phyloP scores from a whole-genome alignment of 257 asterid genomes.

The Solanum raphanifolium region DNA sequence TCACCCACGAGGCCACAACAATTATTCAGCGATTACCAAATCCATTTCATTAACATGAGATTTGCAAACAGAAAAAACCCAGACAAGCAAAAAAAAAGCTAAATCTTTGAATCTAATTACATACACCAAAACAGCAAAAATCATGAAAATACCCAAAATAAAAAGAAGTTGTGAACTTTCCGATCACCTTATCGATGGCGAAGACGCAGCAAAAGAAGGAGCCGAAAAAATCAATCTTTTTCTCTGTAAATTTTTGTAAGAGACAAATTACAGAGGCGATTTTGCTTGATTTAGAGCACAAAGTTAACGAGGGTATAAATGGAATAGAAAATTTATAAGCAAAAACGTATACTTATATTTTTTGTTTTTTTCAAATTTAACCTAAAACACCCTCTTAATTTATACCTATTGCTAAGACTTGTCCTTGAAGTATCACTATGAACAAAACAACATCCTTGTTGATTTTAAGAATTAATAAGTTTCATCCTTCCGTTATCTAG shows the following conservation, averaged over 20 bases:
- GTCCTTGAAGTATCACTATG: neutral
- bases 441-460: neutral
- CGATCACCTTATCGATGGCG: neutral
- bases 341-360: neutral
- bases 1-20: neutral
- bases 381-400: neutral
- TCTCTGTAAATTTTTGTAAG: neutral
- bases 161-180: neutral
- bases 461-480: neutral
- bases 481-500: neutral
- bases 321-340: neutral
- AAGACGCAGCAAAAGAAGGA: neutral
- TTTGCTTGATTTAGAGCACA: neutral
- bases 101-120: neutral
- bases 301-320: neutral
- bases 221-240: neutral
- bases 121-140: neutral
- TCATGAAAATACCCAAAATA: neutral
- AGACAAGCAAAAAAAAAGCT: neutral
- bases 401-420: neutral
- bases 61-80: neutral
- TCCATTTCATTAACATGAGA: neutral
- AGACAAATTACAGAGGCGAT: neutral
- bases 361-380: neutral
- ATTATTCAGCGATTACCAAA: neutral